Conservation (phyloP, 176 grass and related monocot species). For the Oryza coarctata region DNA sequence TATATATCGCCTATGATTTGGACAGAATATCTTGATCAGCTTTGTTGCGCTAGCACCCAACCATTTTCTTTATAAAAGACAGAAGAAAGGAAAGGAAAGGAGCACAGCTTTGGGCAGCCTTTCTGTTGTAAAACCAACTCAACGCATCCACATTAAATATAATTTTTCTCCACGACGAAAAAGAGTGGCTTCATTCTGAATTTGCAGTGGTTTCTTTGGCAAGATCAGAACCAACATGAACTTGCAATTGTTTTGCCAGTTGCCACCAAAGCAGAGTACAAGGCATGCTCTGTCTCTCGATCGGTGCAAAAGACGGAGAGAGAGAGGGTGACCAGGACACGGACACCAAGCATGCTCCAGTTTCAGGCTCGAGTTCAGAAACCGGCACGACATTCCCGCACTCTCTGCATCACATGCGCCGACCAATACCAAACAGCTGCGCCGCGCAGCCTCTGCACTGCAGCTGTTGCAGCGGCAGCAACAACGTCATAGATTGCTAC, state of each 20-base stretch:
- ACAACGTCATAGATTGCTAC: not conserved
- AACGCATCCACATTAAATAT: not conserved
- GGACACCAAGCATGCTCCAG: not conserved
- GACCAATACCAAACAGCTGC: not conserved
- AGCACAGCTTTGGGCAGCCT: not conserved
- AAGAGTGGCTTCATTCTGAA: not conserved
- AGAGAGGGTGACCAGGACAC: not conserved
- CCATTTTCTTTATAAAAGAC: constrained; percentile 26
- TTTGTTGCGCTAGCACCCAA: constrained; percentile 4
- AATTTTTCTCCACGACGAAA: not conserved
- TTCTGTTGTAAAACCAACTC: not conserved
- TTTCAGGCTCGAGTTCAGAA: not conserved
- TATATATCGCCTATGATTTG: constrained; percentile 27
- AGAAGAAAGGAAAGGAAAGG: not conserved
- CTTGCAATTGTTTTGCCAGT: not conserved
- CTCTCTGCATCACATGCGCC: constrained; percentile 5
- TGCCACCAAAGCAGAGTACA: not conserved
- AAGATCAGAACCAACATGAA: not conserved
- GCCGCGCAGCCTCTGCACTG: not conserved
- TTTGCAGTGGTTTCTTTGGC: not conserved
- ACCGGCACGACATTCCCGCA: not conserved
- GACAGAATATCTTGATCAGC: constrained; percentile 36
- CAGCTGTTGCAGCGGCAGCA: not conserved
- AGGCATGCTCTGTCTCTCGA: not conserved
- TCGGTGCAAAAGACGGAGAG: not conserved